Evolutionary conservation across 495 filamentous ascomycete genomes (phyloP), one percentile per base, ranked within the genome.

Genomic region (Parachaetomium inaequale): DNA sequence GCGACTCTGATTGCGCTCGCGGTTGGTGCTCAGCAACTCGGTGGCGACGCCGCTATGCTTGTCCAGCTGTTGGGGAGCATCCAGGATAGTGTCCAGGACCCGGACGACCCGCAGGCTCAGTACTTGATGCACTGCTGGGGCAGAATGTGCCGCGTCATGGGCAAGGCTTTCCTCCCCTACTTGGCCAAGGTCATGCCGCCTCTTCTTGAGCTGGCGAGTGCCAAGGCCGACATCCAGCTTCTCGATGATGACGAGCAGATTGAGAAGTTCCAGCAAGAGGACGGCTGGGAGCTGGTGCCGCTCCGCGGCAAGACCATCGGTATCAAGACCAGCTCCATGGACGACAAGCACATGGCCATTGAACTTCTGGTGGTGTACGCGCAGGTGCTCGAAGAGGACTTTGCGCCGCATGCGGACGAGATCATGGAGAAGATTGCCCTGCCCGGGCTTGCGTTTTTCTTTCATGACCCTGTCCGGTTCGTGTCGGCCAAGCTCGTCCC

Each of bases 101-200:
- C 91, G 15, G 95, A 98, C 69, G 95, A 99, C 72, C 95, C 95
- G 28, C 95, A 99, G 75, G 90, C 91, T 10, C 91, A 93, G 65
- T 99, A 99, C 73, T 85, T 99, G 19, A 88, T 98, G 69, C 95
- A 99, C 80, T 99, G 94, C 78, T 99, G 95, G 95, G 95, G 95
- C 50, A 85, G 95, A 29, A 98, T 99, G 95, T 97, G 93, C 75
- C 88, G 94, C 51, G 93, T 98, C 21, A 82, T 99, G 59, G 92
- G 88, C 49, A 77, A 83, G 46, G 92, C 95, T 66, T 99, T 99
- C 74, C 81, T 98, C 17, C 92, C 92, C 25, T 99, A 92, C 78
- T 82, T 98, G 49, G 84, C 87, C 7, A 91, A 85, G 57, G 95
- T 99, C 46, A 97, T 99, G 87, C 93, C 93, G 19, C 95, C 95